A percentile compares a stretch with the other conserved stretches of the same genome.
phyloP scores from a whole-genome alignment of 2,329 filamentous ascomycete species.

The Thielaviopsis euricoi region DNA sequence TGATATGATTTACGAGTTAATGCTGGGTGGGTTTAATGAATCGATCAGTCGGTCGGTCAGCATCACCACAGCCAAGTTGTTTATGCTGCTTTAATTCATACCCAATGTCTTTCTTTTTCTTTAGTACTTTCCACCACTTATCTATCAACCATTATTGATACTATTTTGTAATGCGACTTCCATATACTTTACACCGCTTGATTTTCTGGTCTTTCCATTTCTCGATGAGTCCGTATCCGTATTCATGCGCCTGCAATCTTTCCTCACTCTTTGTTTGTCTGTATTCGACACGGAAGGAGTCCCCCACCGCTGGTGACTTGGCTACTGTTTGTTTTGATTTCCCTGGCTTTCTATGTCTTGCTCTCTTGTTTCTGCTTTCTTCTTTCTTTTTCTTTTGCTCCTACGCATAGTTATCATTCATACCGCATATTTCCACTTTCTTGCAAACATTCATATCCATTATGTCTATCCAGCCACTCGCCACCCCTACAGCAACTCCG shows the following conservation, averaged over 20 bases:
- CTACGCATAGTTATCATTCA: neutral
- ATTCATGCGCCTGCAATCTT: neutral
- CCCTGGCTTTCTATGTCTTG: neutral
- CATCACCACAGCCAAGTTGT: neutral
- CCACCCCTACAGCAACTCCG: neutral
- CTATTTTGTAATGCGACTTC: conserved; percentile 6
- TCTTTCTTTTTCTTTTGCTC: neutral
- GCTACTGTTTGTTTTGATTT: neutral
- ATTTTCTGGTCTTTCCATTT: neutral
- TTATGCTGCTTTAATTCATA: conserved; percentile 3
- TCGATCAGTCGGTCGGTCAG: neutral
- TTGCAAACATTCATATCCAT: neutral
- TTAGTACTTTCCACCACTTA: conserved; percentile 12
- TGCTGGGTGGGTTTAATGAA: neutral
- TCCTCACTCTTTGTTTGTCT: neutral
- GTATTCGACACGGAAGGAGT: neutral
- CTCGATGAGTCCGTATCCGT: neutral
- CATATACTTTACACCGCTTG: neutral
- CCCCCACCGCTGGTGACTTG: neutral
- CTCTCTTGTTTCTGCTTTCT: neutral
- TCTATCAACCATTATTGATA: neutral
- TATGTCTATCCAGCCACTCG: neutral
- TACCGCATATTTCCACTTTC: neutral
- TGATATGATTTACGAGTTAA: conserved; percentile 6
- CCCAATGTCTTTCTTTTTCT: conserved; percentile 1